Evolutionary conservation across 345 rosid genomes (phyloP).

Genomic region (Populus simonii): DNA sequence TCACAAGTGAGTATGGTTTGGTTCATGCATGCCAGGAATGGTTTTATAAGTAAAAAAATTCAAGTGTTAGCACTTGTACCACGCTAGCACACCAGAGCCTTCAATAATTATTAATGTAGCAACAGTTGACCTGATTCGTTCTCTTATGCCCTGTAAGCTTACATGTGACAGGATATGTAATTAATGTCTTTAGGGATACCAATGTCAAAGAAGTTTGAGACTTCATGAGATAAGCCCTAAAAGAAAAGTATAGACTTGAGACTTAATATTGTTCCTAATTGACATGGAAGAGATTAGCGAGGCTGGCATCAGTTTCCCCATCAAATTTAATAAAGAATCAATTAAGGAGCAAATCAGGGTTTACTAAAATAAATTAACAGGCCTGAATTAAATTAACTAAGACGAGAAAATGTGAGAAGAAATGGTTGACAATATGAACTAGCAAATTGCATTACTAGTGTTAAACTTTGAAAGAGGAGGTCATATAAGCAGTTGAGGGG

Average conservation of each 20-base stretch:
- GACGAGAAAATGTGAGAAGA: constrained; percentile 1
- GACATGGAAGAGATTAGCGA: not conserved
- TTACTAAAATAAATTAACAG: not conserved
- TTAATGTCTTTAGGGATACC: not conserved
- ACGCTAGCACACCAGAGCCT: not conserved
- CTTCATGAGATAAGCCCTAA: not conserved
- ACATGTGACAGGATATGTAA: not conserved
- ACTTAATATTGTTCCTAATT: not conserved
- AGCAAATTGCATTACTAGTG: constrained; percentile 10
- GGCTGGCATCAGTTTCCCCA: not conserved
- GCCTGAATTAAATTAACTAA: not conserved
- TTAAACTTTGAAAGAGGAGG: constrained; percentile 9
- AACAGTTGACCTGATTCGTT: not conserved
- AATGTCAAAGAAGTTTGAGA: constrained; percentile 2
- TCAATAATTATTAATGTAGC: not conserved
- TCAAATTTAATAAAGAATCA: too few species aligned
- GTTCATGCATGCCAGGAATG: not conserved
- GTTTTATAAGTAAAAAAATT: not conserved
- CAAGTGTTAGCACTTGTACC: not conserved
- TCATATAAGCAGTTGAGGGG: constrained; percentile 18
- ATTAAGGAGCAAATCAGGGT: not conserved
- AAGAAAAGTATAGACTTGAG: not conserved
- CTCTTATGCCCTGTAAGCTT: not conserved
- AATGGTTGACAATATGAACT: constrained; percentile 21
- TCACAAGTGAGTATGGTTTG: not conserved